These are phyloP conservation scores for Bonia amplexicaulis DNA, from an alignment of 176 grass and related monocot species.

Conservation along the genomic window DNA sequence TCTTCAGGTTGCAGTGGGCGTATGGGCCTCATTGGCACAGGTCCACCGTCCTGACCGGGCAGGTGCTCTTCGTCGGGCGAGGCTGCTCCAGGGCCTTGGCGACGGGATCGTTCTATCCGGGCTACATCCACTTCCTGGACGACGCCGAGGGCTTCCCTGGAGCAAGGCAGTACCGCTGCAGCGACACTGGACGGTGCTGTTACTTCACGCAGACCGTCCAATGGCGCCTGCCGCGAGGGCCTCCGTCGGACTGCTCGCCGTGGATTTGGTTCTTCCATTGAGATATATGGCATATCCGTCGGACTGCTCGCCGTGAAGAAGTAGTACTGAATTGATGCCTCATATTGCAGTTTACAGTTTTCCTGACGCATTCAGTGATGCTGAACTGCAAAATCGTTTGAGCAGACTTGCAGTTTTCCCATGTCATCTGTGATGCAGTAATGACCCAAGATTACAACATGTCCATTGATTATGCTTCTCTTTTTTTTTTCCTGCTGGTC, in stretches of 20 bases:
- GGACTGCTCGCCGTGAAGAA: no score
- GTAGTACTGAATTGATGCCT: no score
- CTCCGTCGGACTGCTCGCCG: background rate
- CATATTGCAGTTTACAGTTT: no score
- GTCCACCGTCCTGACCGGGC: background rate
- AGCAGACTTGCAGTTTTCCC: no score
- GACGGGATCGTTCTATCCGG: background rate
- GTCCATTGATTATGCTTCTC: no score
- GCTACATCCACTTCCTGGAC: constrained; percentile 22
- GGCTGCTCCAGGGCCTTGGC: constrained; percentile 11
- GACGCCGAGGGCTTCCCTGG: background rate
- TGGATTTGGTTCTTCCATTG: no score
- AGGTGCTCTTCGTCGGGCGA: constrained; percentile 15
- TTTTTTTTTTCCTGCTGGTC: no score
- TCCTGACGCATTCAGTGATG: no score
- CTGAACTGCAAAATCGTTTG: no score
- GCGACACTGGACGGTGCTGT: background rate
- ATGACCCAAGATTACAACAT: no score
- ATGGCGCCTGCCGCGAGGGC: background rate
- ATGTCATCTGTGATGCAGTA: no score
- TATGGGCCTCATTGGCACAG: background rate
- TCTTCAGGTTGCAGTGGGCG: background rate
- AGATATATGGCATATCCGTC: no score
- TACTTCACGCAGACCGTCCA: background rate
- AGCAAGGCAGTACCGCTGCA: background rate